Percentiles rank a stretch among this genome's conserved stretches.
phyloP scores from a whole-genome alignment of 169 alveolate species.

The Plasmodium chabaudi region DNA sequence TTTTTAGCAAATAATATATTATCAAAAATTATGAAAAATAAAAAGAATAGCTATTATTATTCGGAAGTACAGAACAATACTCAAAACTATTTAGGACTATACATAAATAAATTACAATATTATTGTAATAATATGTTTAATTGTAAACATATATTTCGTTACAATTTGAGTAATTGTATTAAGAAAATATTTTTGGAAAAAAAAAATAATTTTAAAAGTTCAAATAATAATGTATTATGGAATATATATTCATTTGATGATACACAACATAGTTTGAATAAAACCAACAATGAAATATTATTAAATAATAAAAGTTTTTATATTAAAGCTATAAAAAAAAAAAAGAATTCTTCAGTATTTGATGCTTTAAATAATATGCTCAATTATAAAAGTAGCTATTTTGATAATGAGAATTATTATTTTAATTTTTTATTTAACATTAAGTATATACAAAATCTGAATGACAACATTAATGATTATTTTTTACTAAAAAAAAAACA shows the following conservation, averaged over 20 bases:
- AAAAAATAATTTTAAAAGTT: not conserved
- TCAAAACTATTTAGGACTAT: slow-evolving; percentile 28
- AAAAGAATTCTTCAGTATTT: slow-evolving; percentile 18
- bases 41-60: not conserved
- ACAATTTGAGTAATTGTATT: slow-evolving; percentile 32
- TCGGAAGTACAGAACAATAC: slow-evolving; percentile 4
- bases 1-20: slow-evolving; percentile 19
- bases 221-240: not conserved
- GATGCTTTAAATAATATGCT: slow-evolving; percentile 8
- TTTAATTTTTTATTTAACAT: slow-evolving; percentile 36
- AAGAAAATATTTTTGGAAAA: not conserved
- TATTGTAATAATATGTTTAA: slow-evolving; percentile 49
- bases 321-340: slow-evolving; percentile 9
- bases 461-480: slow-evolving; percentile 27
- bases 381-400: slow-evolving; percentile 16
- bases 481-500: slow-evolving; percentile 35
- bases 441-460: slow-evolving; percentile 17
- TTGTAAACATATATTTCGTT: slow-evolving; percentile 14
- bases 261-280: slow-evolving; percentile 5
- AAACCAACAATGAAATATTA: slow-evolving; percentile 8
- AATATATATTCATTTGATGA: slow-evolving; percentile 7
- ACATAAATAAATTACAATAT: slow-evolving; percentile 53
- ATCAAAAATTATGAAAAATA: slow-evolving; percentile 12
- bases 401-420: slow-evolving; percentile 42
- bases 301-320: slow-evolving; percentile 8